Evolutionary conservation across 78 protist genomes (phyloP).

Genomic region (Thecamonas trahens): DNA sequence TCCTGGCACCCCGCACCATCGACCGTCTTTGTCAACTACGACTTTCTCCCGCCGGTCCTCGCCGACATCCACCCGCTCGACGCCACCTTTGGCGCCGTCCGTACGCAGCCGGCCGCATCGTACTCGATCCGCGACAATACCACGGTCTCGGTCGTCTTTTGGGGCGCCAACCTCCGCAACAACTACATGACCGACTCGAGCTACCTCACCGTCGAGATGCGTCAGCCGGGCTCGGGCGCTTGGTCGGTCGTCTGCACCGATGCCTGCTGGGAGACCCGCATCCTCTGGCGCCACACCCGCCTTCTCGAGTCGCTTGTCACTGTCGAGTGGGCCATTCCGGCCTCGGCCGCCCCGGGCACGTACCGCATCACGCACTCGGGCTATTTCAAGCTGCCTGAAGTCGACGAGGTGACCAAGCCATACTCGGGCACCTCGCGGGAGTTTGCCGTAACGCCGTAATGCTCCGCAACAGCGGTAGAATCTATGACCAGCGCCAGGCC

Average conservation of each 20-base stretch:
- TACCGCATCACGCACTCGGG: slow-evolving; percentile 49
- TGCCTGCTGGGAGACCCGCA: slow-evolving; percentile 49
- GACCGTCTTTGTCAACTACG: slow-evolving; percentile 16
- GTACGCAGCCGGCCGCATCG: slow-evolving; percentile 3
- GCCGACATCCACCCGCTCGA: slow-evolving; percentile 44
- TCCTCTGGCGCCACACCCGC: slow-evolving; percentile 34
- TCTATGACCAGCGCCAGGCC: not conserved
- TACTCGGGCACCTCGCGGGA: slow-evolving; percentile 31
- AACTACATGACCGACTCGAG: slow-evolving; percentile 31
- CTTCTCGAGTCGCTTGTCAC: slow-evolving; percentile 20
- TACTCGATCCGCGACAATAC: slow-evolving; percentile 18
- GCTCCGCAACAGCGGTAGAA: not conserved
- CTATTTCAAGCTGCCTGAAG: slow-evolving; percentile 17
- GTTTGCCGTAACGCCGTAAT: slow-evolving; percentile 27
- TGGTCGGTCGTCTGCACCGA: slow-evolving; percentile 34
- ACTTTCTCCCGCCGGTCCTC: slow-evolving; percentile 42
- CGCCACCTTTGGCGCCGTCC: slow-evolving; percentile 32
- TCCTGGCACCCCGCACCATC: slow-evolving; percentile 37
- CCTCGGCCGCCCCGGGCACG: slow-evolving; percentile 29
- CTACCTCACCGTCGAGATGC: slow-evolving; percentile 37
- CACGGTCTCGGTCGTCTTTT: slow-evolving; percentile 33
- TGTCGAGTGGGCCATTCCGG: slow-evolving; percentile 45
- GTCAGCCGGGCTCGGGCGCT: not conserved
- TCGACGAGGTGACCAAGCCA: slow-evolving; percentile 7
- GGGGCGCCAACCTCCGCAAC: slow-evolving; percentile 54